phyloP scores from a whole-genome alignment of 768 basidiomycete genomes.

The Naematelia encephala region DNA sequence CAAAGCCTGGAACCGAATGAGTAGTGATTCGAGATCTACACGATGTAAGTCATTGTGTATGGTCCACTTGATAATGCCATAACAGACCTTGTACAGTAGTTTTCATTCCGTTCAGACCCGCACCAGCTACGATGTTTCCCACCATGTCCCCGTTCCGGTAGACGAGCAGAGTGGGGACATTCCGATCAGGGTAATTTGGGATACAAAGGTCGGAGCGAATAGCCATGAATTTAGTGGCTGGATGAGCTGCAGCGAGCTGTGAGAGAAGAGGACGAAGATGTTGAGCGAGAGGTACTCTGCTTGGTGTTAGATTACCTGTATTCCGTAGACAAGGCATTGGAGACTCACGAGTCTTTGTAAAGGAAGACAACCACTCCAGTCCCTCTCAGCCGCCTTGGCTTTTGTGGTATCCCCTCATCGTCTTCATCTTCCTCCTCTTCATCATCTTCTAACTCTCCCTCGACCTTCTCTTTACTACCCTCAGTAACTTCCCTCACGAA shows the following conservation, averaged over 20 bases:
- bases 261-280: constrained; percentile 68
- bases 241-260: constrained; percentile 73
- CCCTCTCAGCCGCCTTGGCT: constrained; percentile 53
- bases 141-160: constrained; percentile 89
- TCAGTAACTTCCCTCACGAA: constrained; percentile 95
- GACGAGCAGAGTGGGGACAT: constrained; percentile 85
- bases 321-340: background rate
- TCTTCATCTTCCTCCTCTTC: constrained; percentile 23
- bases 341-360: constrained; percentile 88
- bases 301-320: background rate
- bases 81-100: constrained; percentile 68
- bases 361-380: constrained; percentile 92
- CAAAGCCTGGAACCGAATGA: constrained; percentile 63
- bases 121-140: constrained; percentile 75
- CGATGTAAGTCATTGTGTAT: background rate
- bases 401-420: constrained; percentile 11
- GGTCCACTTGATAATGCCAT: background rate
- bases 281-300: constrained; percentile 75
- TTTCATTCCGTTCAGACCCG: constrained; percentile 56
- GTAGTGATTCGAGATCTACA: constrained; percentile 45
- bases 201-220: constrained; percentile 95
- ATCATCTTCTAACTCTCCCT: constrained; percentile 60
- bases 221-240: constrained; percentile 90
- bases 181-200: constrained; percentile 85
- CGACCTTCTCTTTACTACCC: constrained; percentile 68